phyloP scores from a whole-genome alignment of 495 filamentous ascomycete species.

The Glutinoglossum americanum region DNA sequence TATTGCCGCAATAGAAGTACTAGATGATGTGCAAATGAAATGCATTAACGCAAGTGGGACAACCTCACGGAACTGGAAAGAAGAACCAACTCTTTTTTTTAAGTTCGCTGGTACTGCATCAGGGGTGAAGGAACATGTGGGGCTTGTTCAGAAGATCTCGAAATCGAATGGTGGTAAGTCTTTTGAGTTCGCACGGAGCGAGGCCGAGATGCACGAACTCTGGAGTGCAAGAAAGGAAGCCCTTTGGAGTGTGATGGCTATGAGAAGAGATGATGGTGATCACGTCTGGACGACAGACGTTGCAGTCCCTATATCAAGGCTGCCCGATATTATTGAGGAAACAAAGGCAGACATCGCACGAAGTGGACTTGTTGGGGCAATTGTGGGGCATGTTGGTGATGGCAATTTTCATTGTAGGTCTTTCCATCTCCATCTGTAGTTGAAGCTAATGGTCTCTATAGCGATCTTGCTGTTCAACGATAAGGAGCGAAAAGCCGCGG shows the following conservation, averaged over 20 bases:
- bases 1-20: slow-evolving; percentile 73
- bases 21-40: slow-evolving; percentile 88
- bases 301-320: slow-evolving; percentile 50
- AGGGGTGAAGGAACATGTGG: slow-evolving; percentile 67
- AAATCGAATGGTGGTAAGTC: slow-evolving; percentile 34
- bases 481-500: slow-evolving; percentile 36
- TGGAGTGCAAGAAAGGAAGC: slow-evolving; percentile 82
- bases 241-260: slow-evolving; percentile 53
- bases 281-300: slow-evolving; percentile 73
- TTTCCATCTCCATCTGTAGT: not conserved
- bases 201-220: slow-evolving; percentile 48
- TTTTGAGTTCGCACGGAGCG: slow-evolving; percentile 60
- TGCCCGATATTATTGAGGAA: slow-evolving; percentile 58
- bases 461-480: slow-evolving; percentile 55
- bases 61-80: slow-evolving; percentile 50
- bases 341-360: slow-evolving; percentile 49
- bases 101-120: slow-evolving; percentile 66
- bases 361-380: slow-evolving; percentile 45
- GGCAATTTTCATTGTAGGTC: slow-evolving; percentile 58
- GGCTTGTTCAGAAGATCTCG: slow-evolving; percentile 45
- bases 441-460: slow-evolving; percentile 8
- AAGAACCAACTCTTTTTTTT: slow-evolving; percentile 79
- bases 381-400: slow-evolving; percentile 68
- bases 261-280: slow-evolving; percentile 33
- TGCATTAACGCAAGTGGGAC: slow-evolving; percentile 67